These are phyloP conservation scores for Pseudogymnoascus sp. DNA, from an alignment of 2,329 filamentous ascomycete species.

Conservation along the genomic window DNA sequence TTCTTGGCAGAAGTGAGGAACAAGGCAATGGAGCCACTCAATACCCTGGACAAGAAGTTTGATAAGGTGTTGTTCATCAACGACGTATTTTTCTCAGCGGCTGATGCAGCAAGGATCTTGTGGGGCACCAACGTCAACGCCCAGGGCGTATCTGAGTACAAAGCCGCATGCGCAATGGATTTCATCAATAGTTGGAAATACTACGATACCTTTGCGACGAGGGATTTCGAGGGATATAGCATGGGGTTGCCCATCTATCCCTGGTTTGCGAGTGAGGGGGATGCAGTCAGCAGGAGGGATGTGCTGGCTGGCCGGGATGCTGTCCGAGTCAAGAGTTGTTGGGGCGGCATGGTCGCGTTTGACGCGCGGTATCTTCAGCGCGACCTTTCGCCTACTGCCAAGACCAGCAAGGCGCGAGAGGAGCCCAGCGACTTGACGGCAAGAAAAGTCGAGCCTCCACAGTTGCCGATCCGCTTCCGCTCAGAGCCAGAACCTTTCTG, in stretches of 20 bases:
- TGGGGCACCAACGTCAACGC: slow-evolving; percentile 49
- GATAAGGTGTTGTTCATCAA: slow-evolving; percentile 59
- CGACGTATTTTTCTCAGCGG: slow-evolving; percentile 49
- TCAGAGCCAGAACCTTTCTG: slow-evolving; percentile 51
- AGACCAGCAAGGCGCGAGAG: background rate
- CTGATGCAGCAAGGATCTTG: slow-evolving; percentile 49
- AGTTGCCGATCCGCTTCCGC: slow-evolving; percentile 47
- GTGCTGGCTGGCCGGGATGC: slow-evolving; percentile 54
- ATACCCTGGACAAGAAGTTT: slow-evolving; percentile 39
- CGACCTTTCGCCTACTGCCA: slow-evolving; percentile 8
- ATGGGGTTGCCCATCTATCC: slow-evolving; percentile 61
- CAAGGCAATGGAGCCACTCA: slow-evolving; percentile 56
- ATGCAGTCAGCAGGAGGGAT: slow-evolving; percentile 51
- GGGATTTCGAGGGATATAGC: slow-evolving; percentile 57
- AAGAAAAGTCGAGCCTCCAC: slow-evolving; percentile 22
- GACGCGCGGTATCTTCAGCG: slow-evolving; percentile 53
- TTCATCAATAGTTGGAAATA: slow-evolving; percentile 60
- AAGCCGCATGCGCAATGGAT: slow-evolving; percentile 64
- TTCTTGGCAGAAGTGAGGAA: slow-evolving; percentile 69
- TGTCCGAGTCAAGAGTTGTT: slow-evolving; percentile 65
- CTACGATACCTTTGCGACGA: slow-evolving; percentile 67
- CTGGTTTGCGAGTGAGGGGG: slow-evolving; percentile 50
- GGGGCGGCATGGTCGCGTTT: slow-evolving; percentile 69
- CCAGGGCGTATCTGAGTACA: slow-evolving; percentile 42
- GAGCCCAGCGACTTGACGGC: slow-evolving; percentile 20